These are phyloP conservation scores for Suhomyces emberorum DNA, from an alignment of 805 yeast species.

Conservation along the genomic window DNA sequence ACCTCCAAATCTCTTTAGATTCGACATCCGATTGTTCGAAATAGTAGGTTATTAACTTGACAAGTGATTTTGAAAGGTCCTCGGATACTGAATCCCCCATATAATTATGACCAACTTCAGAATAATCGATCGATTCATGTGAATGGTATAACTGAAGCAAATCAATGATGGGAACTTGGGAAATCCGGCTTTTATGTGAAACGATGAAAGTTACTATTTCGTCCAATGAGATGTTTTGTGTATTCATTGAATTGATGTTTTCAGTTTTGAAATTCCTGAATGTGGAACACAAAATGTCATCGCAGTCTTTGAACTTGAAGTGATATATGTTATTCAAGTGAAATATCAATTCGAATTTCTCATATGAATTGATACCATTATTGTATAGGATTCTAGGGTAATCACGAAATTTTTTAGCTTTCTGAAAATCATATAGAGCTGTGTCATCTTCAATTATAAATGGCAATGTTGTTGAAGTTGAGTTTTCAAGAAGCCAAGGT, in stretches of 20 bases:
- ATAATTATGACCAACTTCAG: slow-evolving; percentile 5
- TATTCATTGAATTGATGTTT: background rate
- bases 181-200: background rate
- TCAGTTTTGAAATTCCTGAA: slow-evolving; percentile 7
- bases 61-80: slow-evolving; percentile 9
- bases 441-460: background rate
- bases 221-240: slow-evolving; percentile 5
- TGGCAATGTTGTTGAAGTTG: background rate
- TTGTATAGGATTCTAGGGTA: slow-evolving; percentile 11
- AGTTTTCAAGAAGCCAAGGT: background rate
- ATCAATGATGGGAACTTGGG: background rate
- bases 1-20: slow-evolving; percentile 12
- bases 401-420: slow-evolving; percentile 1
- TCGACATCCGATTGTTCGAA: slow-evolving; percentile 1
- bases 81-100: slow-evolving; percentile 3
- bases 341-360: slow-evolving; percentile 8
- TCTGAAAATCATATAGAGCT: background rate
- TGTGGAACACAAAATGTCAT: slow-evolving; percentile 11
- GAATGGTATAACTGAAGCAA: slow-evolving; percentile 4
- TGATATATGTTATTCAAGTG: slow-evolving; percentile 9
- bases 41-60: slow-evolving; percentile 6
- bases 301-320: slow-evolving; percentile 10
- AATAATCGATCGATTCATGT: slow-evolving; percentile 9
- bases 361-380: slow-evolving; percentile 11
- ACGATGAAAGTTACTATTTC: slow-evolving; percentile 1